phyloP scores from a whole-genome alignment of 2,329 filamentous ascomycete genomes.

The Ophiocordyceps unilateralis region DNA sequence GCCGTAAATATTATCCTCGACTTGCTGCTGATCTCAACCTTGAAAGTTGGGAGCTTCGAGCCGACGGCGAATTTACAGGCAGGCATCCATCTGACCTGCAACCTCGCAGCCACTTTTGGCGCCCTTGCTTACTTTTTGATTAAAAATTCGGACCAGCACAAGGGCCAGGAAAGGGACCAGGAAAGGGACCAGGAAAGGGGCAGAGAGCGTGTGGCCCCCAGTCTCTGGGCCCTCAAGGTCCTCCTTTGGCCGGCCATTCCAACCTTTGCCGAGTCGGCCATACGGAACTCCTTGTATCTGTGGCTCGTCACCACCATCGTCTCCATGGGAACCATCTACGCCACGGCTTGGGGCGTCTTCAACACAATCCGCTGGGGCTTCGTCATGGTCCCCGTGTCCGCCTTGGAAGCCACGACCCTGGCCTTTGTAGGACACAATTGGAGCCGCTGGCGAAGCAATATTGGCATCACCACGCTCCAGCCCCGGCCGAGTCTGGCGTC shows the following conservation, averaged over 20 bases:
- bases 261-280: constrained; percentile 45
- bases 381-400: constrained; percentile 54
- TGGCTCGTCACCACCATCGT: constrained; percentile 53
- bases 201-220: constrained; percentile 12
- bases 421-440: constrained; percentile 51
- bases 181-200: no score
- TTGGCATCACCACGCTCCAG: constrained; percentile 8
- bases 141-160: constrained; percentile 5
- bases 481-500: constrained; percentile 6
- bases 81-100: constrained; percentile 42
- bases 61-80: constrained; percentile 50
- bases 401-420: constrained; percentile 46
- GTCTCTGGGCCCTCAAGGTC: constrained; percentile 24
- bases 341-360: constrained; percentile 59
- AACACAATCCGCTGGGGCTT: constrained; percentile 59
- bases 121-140: constrained; percentile 45
- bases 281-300: constrained; percentile 53
- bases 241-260: constrained; percentile 39
- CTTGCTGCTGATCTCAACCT: constrained; percentile 46
- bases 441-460: constrained; percentile 28
- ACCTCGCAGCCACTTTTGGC: constrained; percentile 32
- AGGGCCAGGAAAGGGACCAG: no score
- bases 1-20: constrained; percentile 50
- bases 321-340: constrained; percentile 43
- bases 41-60: constrained; percentile 35